Evolutionary conservation across 2,329 filamentous ascomycete genomes (phyloP).

Genomic region (Xylaria multiplex): DNA sequence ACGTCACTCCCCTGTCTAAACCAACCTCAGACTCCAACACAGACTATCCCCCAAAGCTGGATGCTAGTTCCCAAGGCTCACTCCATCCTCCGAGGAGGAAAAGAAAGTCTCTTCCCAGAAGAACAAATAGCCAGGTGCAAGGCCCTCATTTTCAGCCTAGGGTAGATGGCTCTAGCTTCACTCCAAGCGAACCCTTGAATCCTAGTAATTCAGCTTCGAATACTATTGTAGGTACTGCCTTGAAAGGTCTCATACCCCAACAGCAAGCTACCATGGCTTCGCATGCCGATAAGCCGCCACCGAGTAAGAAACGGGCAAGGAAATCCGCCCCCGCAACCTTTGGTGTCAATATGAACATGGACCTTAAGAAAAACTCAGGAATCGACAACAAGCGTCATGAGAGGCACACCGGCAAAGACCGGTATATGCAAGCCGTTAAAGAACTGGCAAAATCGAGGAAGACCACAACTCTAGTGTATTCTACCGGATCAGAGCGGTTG

Average conservation of each 20-base stretch:
- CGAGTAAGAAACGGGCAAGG: constrained; percentile 48
- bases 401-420: constrained; percentile 38
- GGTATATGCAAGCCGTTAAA: constrained; percentile 42
- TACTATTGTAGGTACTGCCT: not conserved
- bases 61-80: not conserved
- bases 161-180: not conserved
- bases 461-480: constrained; percentile 37
- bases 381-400: constrained; percentile 31
- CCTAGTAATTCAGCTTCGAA: not conserved
- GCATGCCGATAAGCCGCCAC: not conserved
- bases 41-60: not conserved
- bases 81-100: constrained; percentile 13
- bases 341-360: not conserved
- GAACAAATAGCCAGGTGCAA: constrained; percentile 14
- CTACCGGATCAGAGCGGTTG: constrained; percentile 30
- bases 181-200: not conserved
- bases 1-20: constrained; percentile 47
- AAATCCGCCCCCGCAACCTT: constrained; percentile 55
- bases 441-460: constrained; percentile 42
- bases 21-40: constrained; percentile 36
- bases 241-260: not conserved
- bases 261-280: not conserved
- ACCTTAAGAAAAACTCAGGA: constrained; percentile 16
- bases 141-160: not conserved
- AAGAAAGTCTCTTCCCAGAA: constrained; percentile 20